Evolutionary conservation across 1,139 yeast species (phyloP), one percentile per base, ranked within the genome.

Genomic region (Scheffersomyces titani): DNA sequence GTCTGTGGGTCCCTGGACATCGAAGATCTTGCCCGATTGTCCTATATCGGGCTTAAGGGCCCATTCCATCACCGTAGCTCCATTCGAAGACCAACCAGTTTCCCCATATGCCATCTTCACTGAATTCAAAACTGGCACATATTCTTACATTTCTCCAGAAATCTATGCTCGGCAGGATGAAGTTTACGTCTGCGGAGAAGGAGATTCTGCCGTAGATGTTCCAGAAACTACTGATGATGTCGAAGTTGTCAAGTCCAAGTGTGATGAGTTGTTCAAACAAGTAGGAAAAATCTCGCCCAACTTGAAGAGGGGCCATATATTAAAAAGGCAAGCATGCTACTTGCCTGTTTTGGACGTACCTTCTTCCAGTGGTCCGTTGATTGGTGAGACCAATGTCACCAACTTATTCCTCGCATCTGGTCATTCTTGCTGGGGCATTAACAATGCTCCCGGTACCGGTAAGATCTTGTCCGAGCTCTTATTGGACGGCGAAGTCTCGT

Each of bases 351-450:
- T 93, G 54, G 97, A 93, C 68, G 93, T 92, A 5, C 97, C 98
- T 2, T 88, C 96, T 3, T 86, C 92, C 53, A 86, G 96, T 5
- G 98, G 99, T 3, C 99, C 99, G 0, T 80, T 94, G 57, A 88
- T 94, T 62, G 99, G 99, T 52, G 93, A 90, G 66, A 93, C 98
- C 0, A 92, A 92, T 67, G 94, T 92, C 19, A 85, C 83, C 30
- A 88, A 88, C 61, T 76, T 94, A 60, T 90, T 77, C 65, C 74
- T 94, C 58, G 97, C 98, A 3, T 85, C 96, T 19, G 99, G 98
- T 1, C 99, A 94, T 72, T 89, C 97, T 20, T 94, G 98, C 74
- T 94, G 99, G 99, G 99, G 99, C 22, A 94, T 94, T 61, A 94
- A 94, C 73, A 93, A 94, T 72, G 98, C 98, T 0, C 98, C 98